Conservation (phyloP, 164 flowering plant species). For the Umbilicus rupestris region DNA sequence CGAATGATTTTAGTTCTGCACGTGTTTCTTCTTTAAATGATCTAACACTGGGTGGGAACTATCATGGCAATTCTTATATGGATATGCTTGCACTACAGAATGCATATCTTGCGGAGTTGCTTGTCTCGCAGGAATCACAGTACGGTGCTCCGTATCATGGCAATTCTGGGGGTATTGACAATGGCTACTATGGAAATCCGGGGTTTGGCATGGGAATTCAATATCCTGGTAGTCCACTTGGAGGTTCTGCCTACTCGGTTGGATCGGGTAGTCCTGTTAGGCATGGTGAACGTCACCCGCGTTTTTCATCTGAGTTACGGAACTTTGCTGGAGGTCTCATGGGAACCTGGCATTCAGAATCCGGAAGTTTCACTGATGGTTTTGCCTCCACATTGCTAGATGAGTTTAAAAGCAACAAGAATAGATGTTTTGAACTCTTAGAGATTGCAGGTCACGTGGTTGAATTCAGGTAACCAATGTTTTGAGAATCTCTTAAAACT, state of each 20-base stretch:
- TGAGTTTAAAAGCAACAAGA: slow-evolving; percentile 83
- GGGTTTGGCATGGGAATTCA: slow-evolving; percentile 55
- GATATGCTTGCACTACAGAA: slow-evolving; percentile 60
- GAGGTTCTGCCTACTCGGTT: too few relatives aligned
- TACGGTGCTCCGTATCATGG: slow-evolving; percentile 39
- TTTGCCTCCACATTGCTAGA: slow-evolving; percentile 70
- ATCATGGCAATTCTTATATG: slow-evolving; percentile 34
- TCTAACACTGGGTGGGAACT: slow-evolving; percentile 37
- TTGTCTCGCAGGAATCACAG: slow-evolving; percentile 62
- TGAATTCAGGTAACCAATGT: slow-evolving; percentile 62
- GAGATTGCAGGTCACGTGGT: slow-evolving; percentile 87
- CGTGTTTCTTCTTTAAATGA: slow-evolving; percentile 47
- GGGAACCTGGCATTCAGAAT: slow-evolving; percentile 67
- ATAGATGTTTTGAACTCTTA: slow-evolving; percentile 73
- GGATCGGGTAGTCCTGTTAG: slow-evolving; percentile 67
- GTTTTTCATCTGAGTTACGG: slow-evolving; percentile 61
- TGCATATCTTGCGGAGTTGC: slow-evolving; percentile 52
- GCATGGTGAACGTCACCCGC: slow-evolving; percentile 43
- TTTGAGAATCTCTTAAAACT: neutral
- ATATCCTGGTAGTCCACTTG: slow-evolving; percentile 79
- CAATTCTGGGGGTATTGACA: slow-evolving; percentile 39
- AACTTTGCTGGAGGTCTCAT: slow-evolving; percentile 45
- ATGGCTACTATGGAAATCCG: slow-evolving; percentile 54
- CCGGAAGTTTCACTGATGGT: slow-evolving; percentile 40
- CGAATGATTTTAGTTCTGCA: slow-evolving; percentile 58